Evolutionary conservation across 2,329 filamentous ascomycete species (phyloP).

Genomic region (Trichoderma lentiforme): DNA sequence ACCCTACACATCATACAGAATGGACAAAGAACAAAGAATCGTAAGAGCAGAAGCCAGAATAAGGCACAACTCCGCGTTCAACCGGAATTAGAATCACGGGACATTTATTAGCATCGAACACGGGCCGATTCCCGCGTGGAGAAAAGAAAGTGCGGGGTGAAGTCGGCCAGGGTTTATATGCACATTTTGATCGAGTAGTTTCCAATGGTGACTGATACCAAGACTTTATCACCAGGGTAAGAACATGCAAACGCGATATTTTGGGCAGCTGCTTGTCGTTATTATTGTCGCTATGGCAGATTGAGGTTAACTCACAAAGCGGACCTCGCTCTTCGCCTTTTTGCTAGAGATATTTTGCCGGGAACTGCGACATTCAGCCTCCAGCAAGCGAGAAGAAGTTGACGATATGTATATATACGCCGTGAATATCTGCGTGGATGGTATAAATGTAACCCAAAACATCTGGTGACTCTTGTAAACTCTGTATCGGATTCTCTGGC

Average conservation of each 20-base stretch:
- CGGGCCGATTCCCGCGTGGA: conserved; percentile 11
- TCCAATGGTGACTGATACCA: not conserved
- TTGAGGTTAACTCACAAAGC: not conserved
- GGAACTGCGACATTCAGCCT: not conserved
- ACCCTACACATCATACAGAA: not conserved
- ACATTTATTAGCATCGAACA: not conserved
- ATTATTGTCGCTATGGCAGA: not conserved
- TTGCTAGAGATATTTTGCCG: not conserved
- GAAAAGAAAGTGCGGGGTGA: not conserved
- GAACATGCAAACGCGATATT: not conserved
- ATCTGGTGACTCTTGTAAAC: too few relatives aligned
- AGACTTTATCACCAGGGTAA: not conserved
- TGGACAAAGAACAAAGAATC: not conserved
- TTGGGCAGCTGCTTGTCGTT: not conserved
- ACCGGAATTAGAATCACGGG: not conserved
- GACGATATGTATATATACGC: not conserved
- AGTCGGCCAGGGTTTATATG: not conserved
- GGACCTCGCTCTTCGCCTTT: not conserved
- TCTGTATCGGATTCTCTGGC: not conserved
- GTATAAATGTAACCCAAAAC: not conserved
- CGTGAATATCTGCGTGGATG: not conserved
- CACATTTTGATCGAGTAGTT: not conserved
- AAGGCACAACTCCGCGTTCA: not conserved
- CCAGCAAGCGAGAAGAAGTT: not conserved
- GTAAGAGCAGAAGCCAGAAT: not conserved